Base-by-base conservation (phyloP, 2,329 filamentous ascomycete species). In the Lanzia echinophila region DNA sequence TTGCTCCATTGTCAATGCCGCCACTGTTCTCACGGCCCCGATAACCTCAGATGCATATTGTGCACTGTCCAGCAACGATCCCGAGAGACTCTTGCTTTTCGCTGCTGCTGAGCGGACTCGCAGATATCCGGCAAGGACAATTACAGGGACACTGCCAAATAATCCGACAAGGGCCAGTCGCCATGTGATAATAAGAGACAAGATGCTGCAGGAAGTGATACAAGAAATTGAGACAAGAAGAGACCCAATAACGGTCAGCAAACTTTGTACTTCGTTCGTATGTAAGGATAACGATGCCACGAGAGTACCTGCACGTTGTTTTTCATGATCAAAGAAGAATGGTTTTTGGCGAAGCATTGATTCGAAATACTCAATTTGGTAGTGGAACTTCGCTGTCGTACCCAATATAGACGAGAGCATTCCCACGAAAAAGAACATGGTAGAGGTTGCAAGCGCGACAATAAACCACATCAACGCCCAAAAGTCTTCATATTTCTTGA, bases 121-220 rank as follows among this genome's bases (percentile, higher is more conserved):
- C 17, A 51, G 10, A 24, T 43, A 51, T 13, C 49, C 41, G 8
- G 32, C 41, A 1, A 66, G 61, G 2, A 79, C 62, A 17, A 80
- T 65, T 0, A 73, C 68, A 0, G 77, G 71, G 10, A 80, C 61
- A 2, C 72, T 73, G 11, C 72, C 75, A 34, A 77, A 70, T 0
- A 73, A 65, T 1, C 77, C 66, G 0, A 76, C 72, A 0, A 81
- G 67, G 0, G 75, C 76, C 1, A 81, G 68, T 50, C 76, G 78
- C 75, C 75, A 81, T 0, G 74, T 6, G 81, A 67, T 3, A 73
- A 73, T 1, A 81, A 64, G 8, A 76, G 13, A 20, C 32, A 48
- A 48, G 46, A 48, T 15, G 46, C 46, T 2, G 20, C 22, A 2
- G 38, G 34, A 20, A 28, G n/a, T 52, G 47, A 39, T n/a, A 46